These are phyloP conservation scores for Trypanosoma platydactyli DNA, from an alignment of 208 protist species.

Conservation along the genomic window DNA sequence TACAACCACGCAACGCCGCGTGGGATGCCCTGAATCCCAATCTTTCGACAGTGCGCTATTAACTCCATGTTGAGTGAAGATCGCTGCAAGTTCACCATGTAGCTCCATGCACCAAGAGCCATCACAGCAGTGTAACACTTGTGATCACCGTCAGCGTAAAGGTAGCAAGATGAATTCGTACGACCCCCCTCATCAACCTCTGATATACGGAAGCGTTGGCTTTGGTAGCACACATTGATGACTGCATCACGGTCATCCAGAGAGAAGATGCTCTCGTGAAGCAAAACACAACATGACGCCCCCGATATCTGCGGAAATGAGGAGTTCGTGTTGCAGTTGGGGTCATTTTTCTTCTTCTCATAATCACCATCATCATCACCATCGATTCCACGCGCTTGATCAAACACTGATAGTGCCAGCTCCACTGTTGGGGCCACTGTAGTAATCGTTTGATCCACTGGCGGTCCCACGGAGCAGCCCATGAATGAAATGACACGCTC, in stretches of 20 bases:
- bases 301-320: neutral
- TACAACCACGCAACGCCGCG: conserved; percentile 18
- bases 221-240: conserved; percentile 20
- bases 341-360: neutral
- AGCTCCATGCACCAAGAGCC: conserved; percentile 11
- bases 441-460: conserved; percentile 29
- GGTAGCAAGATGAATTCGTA: conserved; percentile 4
- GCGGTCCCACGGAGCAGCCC: conserved; percentile 37
- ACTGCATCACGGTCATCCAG: conserved; percentile 15
- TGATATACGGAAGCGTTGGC: conserved; percentile 18
- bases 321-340: neutral
- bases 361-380: conserved; percentile 15
- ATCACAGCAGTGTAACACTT: conserved; percentile 18
- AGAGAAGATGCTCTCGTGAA: conserved; percentile 41
- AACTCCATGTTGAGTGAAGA: conserved; percentile 25
- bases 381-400: conserved; percentile 29
- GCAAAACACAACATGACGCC: conserved; percentile 21
- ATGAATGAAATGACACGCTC: conserved; percentile 39
- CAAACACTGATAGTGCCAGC: conserved; percentile 62
- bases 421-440: conserved; percentile 36
- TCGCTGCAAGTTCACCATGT: conserved; percentile 24
- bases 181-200: neutral
- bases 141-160: conserved; percentile 19
- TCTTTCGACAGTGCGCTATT: conserved; percentile 12
- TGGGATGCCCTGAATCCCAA: conserved; percentile 13